Conservation (phyloP, 495 filamentous ascomycete species). For the Hyaloscypha bicolor region DNA sequence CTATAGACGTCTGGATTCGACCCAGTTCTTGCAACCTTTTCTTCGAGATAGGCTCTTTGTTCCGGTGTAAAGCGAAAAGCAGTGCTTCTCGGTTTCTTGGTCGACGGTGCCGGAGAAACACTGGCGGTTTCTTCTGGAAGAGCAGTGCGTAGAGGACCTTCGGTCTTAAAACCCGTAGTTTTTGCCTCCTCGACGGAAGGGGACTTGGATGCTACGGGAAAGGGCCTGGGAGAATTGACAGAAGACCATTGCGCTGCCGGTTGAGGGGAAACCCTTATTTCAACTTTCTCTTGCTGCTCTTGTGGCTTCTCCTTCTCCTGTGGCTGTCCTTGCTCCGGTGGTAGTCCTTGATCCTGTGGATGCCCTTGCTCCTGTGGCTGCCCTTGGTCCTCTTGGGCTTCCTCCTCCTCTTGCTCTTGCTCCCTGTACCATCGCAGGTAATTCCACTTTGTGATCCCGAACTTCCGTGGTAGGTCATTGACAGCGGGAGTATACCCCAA, state of each 20-base stretch:
- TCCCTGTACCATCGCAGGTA: background rate
- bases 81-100: background rate
- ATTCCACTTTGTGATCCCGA: background rate
- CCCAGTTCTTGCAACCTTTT: conserved; percentile 6
- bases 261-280: background rate
- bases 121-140: background rate
- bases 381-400: background rate
- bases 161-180: background rate
- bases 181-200: background rate
- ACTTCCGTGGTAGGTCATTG: background rate
- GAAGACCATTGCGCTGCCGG: background rate
- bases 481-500: background rate
- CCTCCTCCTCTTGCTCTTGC: background rate
- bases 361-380: too few species aligned
- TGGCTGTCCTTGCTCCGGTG: background rate
- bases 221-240: background rate
- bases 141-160: background rate
- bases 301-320: background rate
- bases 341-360: background rate
- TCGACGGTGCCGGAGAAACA: background rate
- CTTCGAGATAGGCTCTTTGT: background rate
- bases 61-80: background rate
- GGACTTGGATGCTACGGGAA: background rate
- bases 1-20: conserved; percentile 2
- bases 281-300: background rate